Evolutionary conservation across 2,329 filamentous ascomycete species (phyloP).

Genomic region (Didymellaceae sp.): DNA sequence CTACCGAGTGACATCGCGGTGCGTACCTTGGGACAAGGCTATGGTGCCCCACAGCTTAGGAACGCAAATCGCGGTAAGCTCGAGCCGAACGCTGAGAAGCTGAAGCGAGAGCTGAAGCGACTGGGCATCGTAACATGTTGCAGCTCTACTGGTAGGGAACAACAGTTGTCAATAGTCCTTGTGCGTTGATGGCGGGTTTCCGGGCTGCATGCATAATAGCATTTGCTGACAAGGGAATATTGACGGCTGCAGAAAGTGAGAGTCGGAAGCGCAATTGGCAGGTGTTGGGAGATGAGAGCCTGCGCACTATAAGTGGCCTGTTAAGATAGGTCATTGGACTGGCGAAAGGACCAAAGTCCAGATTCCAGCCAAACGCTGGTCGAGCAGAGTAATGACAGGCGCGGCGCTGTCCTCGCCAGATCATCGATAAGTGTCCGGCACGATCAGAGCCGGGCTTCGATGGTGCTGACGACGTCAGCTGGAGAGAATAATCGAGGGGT

Average conservation of each 20-base stretch:
- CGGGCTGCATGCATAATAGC: not conserved
- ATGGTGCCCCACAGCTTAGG: constrained; percentile 3
- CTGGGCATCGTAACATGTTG: not conserved
- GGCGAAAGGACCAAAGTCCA: constrained; percentile 9
- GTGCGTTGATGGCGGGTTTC: not conserved
- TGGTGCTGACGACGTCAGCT: constrained; percentile 15
- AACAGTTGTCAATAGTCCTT: not conserved
- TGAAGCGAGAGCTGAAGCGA: not conserved
- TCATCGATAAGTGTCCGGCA: constrained; percentile 7
- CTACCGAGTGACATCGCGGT: too few species aligned
- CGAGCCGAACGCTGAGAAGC: not conserved
- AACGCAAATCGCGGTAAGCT: constrained; percentile 6
- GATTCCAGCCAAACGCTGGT: constrained; percentile 3
- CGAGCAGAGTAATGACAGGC: constrained; percentile 13
- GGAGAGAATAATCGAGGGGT: constrained; percentile 11
- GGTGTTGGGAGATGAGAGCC: constrained; percentile 10
- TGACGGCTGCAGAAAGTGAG: constrained; percentile 3
- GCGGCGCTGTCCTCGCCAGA: not conserved
- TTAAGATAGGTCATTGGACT: not conserved
- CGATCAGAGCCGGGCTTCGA: constrained; percentile 2
- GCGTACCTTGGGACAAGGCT: not conserved
- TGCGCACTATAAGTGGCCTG: constrained; percentile 6
- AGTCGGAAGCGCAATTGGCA: constrained; percentile 11
- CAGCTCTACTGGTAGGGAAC: not conserved
- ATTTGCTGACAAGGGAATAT: constrained; percentile 9